These are phyloP conservation scores for Trametes maxima DNA, from an alignment of 768 basidiomycete species.

Conservation along the genomic window DNA sequence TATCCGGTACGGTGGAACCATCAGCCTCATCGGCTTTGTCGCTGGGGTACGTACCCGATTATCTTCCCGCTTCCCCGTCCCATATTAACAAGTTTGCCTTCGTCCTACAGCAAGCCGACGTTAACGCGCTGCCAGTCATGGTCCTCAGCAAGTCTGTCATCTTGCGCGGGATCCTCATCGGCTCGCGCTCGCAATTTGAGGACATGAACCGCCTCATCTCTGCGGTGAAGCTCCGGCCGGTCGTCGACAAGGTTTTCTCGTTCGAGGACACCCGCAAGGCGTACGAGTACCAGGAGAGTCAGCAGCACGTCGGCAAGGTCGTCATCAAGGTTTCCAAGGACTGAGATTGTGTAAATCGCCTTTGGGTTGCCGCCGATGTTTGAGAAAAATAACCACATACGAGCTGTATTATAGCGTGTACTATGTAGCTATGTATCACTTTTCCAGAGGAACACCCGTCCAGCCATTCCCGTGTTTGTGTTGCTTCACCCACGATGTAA, in stretches of 20 bases:
- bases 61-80: constrained; percentile 16
- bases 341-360: background rate
- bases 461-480: too few relatives aligned
- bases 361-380: background rate
- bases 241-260: constrained; percentile 58
- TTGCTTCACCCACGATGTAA: too few relatives aligned
- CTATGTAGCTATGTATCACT: too few relatives aligned
- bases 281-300: constrained; percentile 53
- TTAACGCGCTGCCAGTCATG: constrained; percentile 20
- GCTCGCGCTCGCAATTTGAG: constrained; percentile 62
- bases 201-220: constrained; percentile 53
- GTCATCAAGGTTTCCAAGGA: constrained; percentile 48
- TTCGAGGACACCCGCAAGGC: constrained; percentile 58
- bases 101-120: constrained; percentile 19
- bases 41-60: constrained; percentile 36
- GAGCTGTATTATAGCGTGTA: too few relatives aligned
- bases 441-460: too few relatives aligned
- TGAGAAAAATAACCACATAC: background rate
- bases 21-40: constrained; percentile 57
- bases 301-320: constrained; percentile 64
- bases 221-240: constrained; percentile 49
- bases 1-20: constrained; percentile 43
- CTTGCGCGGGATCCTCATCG: constrained; percentile 57
- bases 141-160: constrained; percentile 32
- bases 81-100: background rate